Base-by-base conservation (phyloP, 2,329 filamentous ascomycete genomes). In the Xylariomycetidae sp. region DNA sequence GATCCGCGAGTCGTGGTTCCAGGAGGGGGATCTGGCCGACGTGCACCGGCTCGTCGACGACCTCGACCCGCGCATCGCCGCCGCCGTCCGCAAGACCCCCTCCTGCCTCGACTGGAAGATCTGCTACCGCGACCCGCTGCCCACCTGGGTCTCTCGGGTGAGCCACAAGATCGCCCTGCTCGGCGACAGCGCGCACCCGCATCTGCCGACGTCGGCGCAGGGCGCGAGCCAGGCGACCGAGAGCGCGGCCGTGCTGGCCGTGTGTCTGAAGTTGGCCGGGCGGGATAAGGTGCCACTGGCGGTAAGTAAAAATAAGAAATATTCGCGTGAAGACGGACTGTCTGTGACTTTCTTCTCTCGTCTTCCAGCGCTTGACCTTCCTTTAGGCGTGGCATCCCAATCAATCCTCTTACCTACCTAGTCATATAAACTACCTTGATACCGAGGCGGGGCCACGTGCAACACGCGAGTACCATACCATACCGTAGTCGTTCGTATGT, bases 181-280 rank as follows among this genome's bases (percentile, higher is more conserved):
- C 1, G 72, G 72, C 2, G 72, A 76, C 43, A 67, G 67, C 28
- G 73, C 70, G 31, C 72, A 76, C 44, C 63, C 71, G 0, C 72
- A 74, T 46, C 48, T 77, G 6, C 72, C 71, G 0, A 74, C 70
- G 0, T 69, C 64, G 34, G 69, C 69, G 0, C 70, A 74, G 40
- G 71, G 71, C 2, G 69, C 70, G 1, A 69, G 67, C 26, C 70
- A 75, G 49, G 70, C 72, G 1, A 66, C 70, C 14, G 72, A 75
- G 53, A 73, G 72, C 45, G 68, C 60, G 1, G 66, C 57, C 4
- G 64, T 66, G 18, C 40, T 72, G 25, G 66, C 65, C 1, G 51
- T 64, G 4, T 69, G 65, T 40, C 46, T 71, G 30, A 58, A 62
- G 33, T 41, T 67, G n/a, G 61, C 59, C 10, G 61, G 61, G 11